Base-by-base conservation (phyloP, 2,329 filamentous ascomycete genomes). In the Aspergillus amoenus region DNA sequence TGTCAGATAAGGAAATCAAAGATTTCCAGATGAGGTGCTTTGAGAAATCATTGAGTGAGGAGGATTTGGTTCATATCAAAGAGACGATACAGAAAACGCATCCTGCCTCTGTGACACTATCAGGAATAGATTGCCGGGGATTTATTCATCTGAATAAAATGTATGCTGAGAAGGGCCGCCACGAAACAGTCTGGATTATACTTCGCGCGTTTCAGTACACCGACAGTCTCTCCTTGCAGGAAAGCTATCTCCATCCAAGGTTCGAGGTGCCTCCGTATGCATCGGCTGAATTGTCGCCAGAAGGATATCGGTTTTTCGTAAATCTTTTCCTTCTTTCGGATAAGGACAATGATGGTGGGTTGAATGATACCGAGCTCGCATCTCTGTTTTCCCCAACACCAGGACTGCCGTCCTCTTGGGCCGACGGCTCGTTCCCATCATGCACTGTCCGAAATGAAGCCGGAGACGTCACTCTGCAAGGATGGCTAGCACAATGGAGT, bases 131-230 rank as follows among this genome's bases (percentile, higher is more conserved):
- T 61, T 84, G 90, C 63, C 83, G 82, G 39, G 93, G 91, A 0
- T 99, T 99, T 68, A 77, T 99, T 48, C 85, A 93, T 63, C 79
- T 99, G 40, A 97, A 97, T 78, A 96, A 93, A 76, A 85, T 97
- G 57, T 99, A 97, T 71, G 94, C 93, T 0, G 93, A 97, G 72
- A 97, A 97, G 72, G 94, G 94, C 12, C 89, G 94, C 12, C 94
- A 99, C 71, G 94, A 99, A 76, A 99, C 94, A 0, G 94, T 97
- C 43, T 99, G 94, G 94, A 92, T 96, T 60, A 97, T 99, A 59
- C 77, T 99, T 60, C 86, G 94, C 56, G 93, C 94, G 64, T 96
- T 96, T 66, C 90, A 96, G 68, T 97, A 99, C 69, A 97, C 93
- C 0, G 94, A 97, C 77, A 97, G 92, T 71, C 78, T 99, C 46